Base-by-base conservation (phyloP, 1,284 basidiomycete genomes). In the Trichosporon faecale region DNA sequence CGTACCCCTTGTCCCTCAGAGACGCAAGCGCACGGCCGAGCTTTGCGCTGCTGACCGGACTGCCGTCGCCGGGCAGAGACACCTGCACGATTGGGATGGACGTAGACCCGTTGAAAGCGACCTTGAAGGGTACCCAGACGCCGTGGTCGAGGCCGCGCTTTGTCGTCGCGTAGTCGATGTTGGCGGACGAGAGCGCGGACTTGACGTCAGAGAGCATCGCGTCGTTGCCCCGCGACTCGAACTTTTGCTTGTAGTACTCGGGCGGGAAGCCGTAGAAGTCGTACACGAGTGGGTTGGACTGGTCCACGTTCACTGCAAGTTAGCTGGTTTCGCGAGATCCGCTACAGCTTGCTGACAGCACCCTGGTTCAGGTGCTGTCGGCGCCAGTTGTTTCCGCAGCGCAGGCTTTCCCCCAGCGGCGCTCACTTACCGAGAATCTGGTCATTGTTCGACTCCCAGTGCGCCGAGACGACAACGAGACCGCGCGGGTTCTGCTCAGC, bases 231-330 rank as follows among this genome's bases (percentile, higher is more conserved):
- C 67, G 68, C 3, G 77, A 78, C 11, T 67, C 49, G 70, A 86
- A 84, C 31, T 71, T 81, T 67, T 83, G 78, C 68, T 81, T 68
- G 76, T 85, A 86, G 73, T 80, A 82, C n/a, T 80, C 68, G 46
- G 74, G 66, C 1, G 84, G 84, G 73, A 86, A 86, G 66, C 75
- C 75, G 74, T 84, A 84, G 69, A 85, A 86, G 75, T 86, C 85
- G 76, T 85, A 85, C 44, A 85, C 76, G 35, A 85, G 76, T 0
- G 84, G 84, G 63, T 83, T 83, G 16, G 77, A 72, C 2, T 64
- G 25, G 65, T 83, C 79, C 33, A 76, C 77, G 70, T 83, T 84
- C 61, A 85, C 81, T 81, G 64, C 11, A 16, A 2, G 66, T 71
- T 27, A 71, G 65, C 60, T 31, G 2, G n/a, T n/a, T n/a, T n/a